Evolutionary conservation across 495 filamentous ascomycete species (phyloP), one percentile per base, ranked within the genome.

Genomic region (Tuber indicum): DNA sequence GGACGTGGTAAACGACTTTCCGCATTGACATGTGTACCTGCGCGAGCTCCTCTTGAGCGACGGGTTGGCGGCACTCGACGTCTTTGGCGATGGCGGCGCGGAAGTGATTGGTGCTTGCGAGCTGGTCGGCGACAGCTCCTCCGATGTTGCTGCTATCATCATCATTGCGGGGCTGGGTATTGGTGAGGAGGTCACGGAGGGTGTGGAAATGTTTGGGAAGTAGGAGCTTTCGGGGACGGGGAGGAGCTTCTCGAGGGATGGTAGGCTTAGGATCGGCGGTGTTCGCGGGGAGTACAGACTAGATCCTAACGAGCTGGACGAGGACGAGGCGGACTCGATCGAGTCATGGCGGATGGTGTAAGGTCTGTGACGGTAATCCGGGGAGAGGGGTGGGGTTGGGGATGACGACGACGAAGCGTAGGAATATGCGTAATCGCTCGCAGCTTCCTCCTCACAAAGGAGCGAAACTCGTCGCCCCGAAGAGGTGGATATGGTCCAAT

Each of bases 1-100:
- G 0, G 96, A 98, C 0, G 95, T 98, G 70, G 95, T 98, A 84
- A 98, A 98, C 0, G 92, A 93, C 79, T 93, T 93, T 44, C 89
- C 86, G 84, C 93, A 96, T 19, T 89, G 87, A 81, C 92, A 91
- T 26, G 87, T 88, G 43, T 90, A 90, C 26, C 91, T 88, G 81
- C 91, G 92, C 0, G 90, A 89, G 77, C 90, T 92, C 46, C 89
- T 87, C 85, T 92, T 93, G 36, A 83, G 70, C 23, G 73, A 75
- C 32, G 79, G 77, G 72, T 81, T 82, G 42, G 82, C 79, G 70
- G 78, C 77, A 14, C 45, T 36, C 42, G 77, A n/a, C 44, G 82
- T 76, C 76, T 83, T 83, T 32, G 82, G 82, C n/a, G 82, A 83
- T 44, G 82, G 77, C 32, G 82, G 82, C 0, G 75, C 76, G 6